These are phyloP conservation scores for Nitzschia inconspicua DNA, from an alignment of 108 stramenopile species.

Conservation along the genomic window DNA sequence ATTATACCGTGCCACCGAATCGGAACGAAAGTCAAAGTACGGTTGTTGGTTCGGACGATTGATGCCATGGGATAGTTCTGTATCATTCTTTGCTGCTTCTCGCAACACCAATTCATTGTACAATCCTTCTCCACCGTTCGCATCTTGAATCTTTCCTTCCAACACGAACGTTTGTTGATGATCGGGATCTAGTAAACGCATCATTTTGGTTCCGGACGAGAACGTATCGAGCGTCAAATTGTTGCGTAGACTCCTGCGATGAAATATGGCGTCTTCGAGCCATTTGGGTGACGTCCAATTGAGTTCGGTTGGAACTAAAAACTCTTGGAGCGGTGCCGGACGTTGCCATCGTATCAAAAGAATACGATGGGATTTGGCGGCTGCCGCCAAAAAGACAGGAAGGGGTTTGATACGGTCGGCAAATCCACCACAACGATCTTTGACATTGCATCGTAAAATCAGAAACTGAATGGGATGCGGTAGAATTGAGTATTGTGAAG, in stretches of 20 bases:
- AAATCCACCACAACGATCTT: slow-evolving; percentile 26
- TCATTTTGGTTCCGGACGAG: not conserved
- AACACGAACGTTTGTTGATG: not conserved
- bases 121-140: not conserved
- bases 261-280: slow-evolving; percentile 3
- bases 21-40: not conserved
- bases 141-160: not conserved
- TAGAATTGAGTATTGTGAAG: too few relatives aligned
- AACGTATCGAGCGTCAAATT: too few relatives aligned
- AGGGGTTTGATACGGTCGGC: slow-evolving; percentile 31
- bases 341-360: slow-evolving; percentile 36
- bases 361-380: slow-evolving; percentile 27
- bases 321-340: slow-evolving; percentile 32
- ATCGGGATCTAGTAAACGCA: not conserved
- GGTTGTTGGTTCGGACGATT: not conserved
- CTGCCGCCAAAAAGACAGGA: slow-evolving; percentile 8
- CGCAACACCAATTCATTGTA: not conserved
- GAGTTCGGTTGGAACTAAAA: slow-evolving; percentile 37
- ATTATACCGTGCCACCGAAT: not conserved
- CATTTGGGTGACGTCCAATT: slow-evolving; percentile 39
- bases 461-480: too few relatives aligned
- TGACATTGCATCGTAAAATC: slow-evolving; percentile 17
- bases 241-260: not conserved
- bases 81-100: not conserved
- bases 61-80: not conserved